Conservation (phyloP, 2,329 filamentous ascomycete genomes). For the Zymoseptoria pseudotritici region DNA sequence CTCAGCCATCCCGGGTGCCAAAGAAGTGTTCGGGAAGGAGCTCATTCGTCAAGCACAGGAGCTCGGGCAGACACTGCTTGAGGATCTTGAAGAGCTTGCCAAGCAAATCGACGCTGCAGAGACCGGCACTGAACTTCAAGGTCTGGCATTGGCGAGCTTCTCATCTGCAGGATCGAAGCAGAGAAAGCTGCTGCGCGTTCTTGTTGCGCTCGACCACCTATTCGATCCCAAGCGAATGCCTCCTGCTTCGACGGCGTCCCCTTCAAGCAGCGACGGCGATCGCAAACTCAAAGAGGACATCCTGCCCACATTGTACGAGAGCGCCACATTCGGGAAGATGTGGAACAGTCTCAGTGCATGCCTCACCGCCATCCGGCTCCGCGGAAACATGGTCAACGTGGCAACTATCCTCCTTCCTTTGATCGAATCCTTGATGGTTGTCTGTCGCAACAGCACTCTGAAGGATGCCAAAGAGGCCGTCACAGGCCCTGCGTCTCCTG, state of each 20-base stretch:
- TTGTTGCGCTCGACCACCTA: constrained; percentile 91
- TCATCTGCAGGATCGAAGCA: constrained; percentile 94
- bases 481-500: constrained; percentile 16
- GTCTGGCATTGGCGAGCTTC: constrained; percentile 87
- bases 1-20: constrained; percentile 83
- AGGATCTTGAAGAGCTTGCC: constrained; percentile 75
- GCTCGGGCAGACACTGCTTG: constrained; percentile 75
- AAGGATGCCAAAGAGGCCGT: constrained; percentile 57
- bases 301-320: constrained; percentile 81
- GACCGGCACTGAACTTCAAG: constrained; percentile 89
- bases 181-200: constrained; percentile 83
- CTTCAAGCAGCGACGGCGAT: constrained; percentile 31
- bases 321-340: constrained; percentile 77
- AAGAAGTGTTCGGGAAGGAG: constrained; percentile 86
- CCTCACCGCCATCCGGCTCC: constrained; percentile 76
- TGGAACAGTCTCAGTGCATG: constrained; percentile 91
- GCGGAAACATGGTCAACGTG: constrained; percentile 93
- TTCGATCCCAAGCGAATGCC: constrained; percentile 67
- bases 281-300: constrained; percentile 72
- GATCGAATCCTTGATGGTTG: constrained; percentile 96
- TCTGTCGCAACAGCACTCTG: constrained; percentile 93
- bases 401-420: constrained; percentile 90
- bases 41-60: constrained; percentile 79
- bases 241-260: constrained; percentile 5
- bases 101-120: constrained; percentile 80